Base-by-base conservation (phyloP, 805 yeast species). In the Priceomyces castillae region DNA sequence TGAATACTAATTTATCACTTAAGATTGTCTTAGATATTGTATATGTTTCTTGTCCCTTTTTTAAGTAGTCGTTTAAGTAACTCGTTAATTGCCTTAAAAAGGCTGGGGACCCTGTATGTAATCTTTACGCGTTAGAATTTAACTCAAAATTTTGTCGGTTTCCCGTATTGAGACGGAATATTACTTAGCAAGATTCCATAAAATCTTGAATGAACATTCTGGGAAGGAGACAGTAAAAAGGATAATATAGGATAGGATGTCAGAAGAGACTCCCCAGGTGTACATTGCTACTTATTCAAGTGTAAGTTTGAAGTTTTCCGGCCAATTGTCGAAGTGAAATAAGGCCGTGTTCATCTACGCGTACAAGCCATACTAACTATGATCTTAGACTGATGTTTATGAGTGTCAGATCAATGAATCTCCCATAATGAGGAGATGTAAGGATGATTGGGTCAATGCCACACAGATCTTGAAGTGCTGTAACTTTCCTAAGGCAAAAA, bases 381-480 rank as follows among this genome's bases (percentile, higher is more conserved):
- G 33, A 30, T 47, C 19, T 11, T 46, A 70, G 76, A 69, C 71
- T 34, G 76, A 71, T 59, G 92, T 90, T 48, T 95, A 86, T 68
- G 86, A 92, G 69, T 74, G 82, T 54, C 65, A 78, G 19, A 78
- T 77, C 51, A 77, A 81, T 39, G 80, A 82, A 28, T 81, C 84
- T 15, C 86, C 90, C 20, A 81, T 86, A 12, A 94, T 94, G 98
- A 79, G 98, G 54, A 74, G 98, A 45, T 82, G 87, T 47, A 74
- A 77, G 39, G 99, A 94, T 61, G 86, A 90, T 53, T 94, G 98
- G 98, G 89, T 94, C 46, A 92, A 92, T 65, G 98, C 98, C 10
- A 92, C 98, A 19, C 98, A 92, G 61, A 88, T 92, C 38, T 72
- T 92, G 48, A 92, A 92, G 62, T 90, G 92, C 34, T 96, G 97